Evolutionary conservation across 2,329 filamentous ascomycete species (phyloP).

Genomic region (Tolypocladium nubicola): DNA sequence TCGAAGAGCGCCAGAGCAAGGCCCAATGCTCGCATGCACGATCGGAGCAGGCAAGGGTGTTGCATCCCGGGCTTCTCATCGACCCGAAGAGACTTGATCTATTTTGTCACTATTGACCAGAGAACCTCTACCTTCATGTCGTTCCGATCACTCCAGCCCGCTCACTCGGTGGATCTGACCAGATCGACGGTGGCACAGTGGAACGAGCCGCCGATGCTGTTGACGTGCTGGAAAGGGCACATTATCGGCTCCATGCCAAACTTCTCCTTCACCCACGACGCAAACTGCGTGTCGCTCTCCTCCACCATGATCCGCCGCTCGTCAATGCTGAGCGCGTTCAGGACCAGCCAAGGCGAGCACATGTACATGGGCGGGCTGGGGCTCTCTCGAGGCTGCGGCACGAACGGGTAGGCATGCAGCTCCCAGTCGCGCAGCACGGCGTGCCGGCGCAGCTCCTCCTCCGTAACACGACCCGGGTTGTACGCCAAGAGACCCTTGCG

Average conservation of each 20-base stretch:
- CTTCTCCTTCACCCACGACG: neutral
- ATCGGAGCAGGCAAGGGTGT: neutral
- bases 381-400: neutral
- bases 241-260: slow-evolving; percentile 3
- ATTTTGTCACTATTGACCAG: neutral
- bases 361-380: slow-evolving; percentile 1
- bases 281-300: slow-evolving; percentile 1
- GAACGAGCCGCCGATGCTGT: slow-evolving; percentile 3
- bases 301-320: slow-evolving; percentile 1
- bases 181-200: slow-evolving; percentile 3
- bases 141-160: neutral
- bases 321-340: slow-evolving; percentile 3
- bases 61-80: neutral
- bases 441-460: slow-evolving; percentile 1
- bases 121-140: neutral
- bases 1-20: too few relatives aligned
- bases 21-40: neutral
- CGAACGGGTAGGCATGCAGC: slow-evolving; percentile 1
- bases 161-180: neutral
- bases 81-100: neutral
- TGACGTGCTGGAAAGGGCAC: slow-evolving; percentile 3
- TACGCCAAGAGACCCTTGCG: slow-evolving; percentile 1
- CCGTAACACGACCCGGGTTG: neutral
- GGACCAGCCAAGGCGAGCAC: slow-evolving; percentile 3
- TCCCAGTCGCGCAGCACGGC: neutral